Base-by-base conservation (phyloP, 345 rosid species). In the Eucalyptus paniculata region DNA sequence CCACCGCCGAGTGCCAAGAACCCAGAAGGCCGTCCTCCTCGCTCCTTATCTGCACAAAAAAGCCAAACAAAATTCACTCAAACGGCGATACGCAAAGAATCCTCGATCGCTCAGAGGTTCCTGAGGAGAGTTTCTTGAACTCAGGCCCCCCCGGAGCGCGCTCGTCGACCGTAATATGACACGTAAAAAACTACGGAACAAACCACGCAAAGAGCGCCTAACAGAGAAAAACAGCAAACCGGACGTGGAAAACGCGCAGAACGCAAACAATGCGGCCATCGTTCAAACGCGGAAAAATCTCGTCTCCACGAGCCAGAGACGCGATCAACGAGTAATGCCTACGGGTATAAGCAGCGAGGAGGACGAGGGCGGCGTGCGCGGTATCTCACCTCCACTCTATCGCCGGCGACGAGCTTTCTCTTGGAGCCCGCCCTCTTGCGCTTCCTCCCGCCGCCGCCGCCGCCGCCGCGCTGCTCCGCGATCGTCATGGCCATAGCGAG, bases 1-100 rank as follows among this genome's bases (percentile, higher is more conserved):
- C 94, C 67, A 90, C 93, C 87, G 94, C 98, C 8, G 88, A 45
- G 83, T 96, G 93, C 99, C 98, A 97, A 45, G 98, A 96, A 45
- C 98, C 98, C 18, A 72, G 88, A 90, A 95, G 95, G 30, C 98
- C 98, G 56, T 96, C 96, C 50, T 96, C 98, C 86, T 89, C 91
- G 85, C 97, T 95, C 90, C 96, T 92, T 47, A 96, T 94, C 99
- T 96, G 89, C 89, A 82, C 30, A 80, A 42, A 28, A 21, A 53
- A 77, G 18, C 21, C 45, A 23, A 23, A 54, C 24, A 19, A n/a
- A 42, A 26, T 18, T 54, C 9, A 54, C 47, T 77, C 85, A 2
- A 19, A 37, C 13, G 47, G 83, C 45, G 28, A 77, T 2, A 77
- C 40, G 85, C 6, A 21, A 37, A 77, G 47, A 40, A 77, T 32